These are phyloP conservation scores for Ustilago cynodontis DNA, from an alignment of 1,284 basidiomycete species.

Conservation along the genomic window DNA sequence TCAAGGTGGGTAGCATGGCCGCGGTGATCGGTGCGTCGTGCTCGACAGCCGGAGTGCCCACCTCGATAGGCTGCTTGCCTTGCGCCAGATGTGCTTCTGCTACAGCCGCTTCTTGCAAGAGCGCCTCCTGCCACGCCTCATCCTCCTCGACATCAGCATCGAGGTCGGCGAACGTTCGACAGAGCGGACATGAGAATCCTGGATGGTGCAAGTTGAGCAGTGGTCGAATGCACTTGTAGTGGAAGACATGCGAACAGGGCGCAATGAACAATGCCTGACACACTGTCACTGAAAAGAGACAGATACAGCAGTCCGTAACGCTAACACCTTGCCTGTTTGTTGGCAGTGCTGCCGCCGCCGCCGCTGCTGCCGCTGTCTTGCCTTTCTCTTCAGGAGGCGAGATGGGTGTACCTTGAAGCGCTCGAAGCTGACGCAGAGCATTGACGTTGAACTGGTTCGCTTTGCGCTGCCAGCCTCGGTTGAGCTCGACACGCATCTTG, in stretches of 20 bases:
- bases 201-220: conserved; percentile 87
- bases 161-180: conserved; percentile 84
- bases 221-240: conserved; percentile 97
- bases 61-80: conserved; percentile 50
- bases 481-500: conserved; percentile 90
- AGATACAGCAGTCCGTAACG: conserved; percentile 69
- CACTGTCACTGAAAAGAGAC: conserved; percentile 89
- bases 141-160: conserved; percentile 90
- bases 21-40: conserved; percentile 45
- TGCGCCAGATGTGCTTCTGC: conserved; percentile 39
- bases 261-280: conserved; percentile 97
- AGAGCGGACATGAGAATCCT: conserved; percentile 94
- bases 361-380: conserved; percentile 8
- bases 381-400: conserved; percentile 36
- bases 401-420: conserved; percentile 74
- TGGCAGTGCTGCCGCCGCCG: conserved; percentile 27
- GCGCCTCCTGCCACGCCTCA: conserved; percentile 64
- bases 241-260: conserved; percentile 86
- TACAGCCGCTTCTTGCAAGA: conserved; percentile 54
- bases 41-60: conserved; percentile 46
- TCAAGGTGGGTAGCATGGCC: conserved; percentile 15
- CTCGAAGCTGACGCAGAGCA: conserved; percentile 83
- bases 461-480: conserved; percentile 84
- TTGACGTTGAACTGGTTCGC: conserved; percentile 93
- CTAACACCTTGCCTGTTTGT: conserved; percentile 60